Evolutionary conservation across 495 filamentous ascomycete genomes (phyloP), one percentile per base, ranked within the genome.

Genomic region (Lentithecium fluviatile): DNA sequence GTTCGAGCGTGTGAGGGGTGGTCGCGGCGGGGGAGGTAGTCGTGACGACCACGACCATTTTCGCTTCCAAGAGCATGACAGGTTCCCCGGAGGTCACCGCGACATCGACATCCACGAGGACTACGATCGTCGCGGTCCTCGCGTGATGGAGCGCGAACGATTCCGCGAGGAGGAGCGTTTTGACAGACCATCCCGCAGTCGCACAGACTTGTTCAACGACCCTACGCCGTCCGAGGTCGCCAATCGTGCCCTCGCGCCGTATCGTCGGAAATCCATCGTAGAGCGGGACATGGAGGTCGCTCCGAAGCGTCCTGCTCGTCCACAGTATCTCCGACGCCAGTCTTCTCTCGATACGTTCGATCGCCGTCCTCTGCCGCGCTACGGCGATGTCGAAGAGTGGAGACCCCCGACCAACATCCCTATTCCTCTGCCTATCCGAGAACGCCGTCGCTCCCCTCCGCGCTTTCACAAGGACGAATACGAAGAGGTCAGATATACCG

Each of bases 331-430:
- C 58, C 79, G 86, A 56, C 78, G 86, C 11, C 85, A 87, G 65
- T 87, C 84, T 17, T 87, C 83, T 50, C 74, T 88, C 26, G 86
- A 89, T 71, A 88, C 86, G 0, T 89, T 87, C 66, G 87, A 90
- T 74, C 82, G 87, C 26, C 79, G 82, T 57, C 83, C 86, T 2
- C 66, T 78, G 20, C 78, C 65, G 10, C 66, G 72, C 0, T 85
- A 75, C 60, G 64, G 74, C 26, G 77, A 83, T 2, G 76, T 84
- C 37, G 59, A 62, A 25, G 52, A 55, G 17, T 78, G 74, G 66
- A 73, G 76, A 36, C 69, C 76, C 2, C 78, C 81, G 0, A 68
- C 76, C 0, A 79, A 83, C 47, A 76, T 82, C 15, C 77, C 77
- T 0, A 78, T 82, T 42, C 83, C 83, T 1, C 71, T 84, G 34